Base-by-base conservation (phyloP, 306 rosid genomes). In the Quercus alba region DNA sequence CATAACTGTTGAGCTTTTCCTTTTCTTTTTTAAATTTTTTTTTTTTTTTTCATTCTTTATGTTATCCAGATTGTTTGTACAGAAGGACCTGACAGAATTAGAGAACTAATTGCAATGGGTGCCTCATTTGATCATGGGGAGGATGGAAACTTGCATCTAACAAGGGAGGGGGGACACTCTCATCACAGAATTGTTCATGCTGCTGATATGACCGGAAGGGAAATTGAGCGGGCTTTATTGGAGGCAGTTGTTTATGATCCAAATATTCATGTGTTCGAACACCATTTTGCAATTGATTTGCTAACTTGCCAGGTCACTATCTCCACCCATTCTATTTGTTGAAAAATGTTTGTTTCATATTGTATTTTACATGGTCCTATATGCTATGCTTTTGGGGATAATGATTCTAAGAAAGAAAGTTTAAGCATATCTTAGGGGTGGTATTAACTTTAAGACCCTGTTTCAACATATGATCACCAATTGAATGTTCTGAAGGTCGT, bases 161-260 rank as follows among this genome's bases (percentile, higher is more conserved):
- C 77, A 56, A 90, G 97, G 85, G 99, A 95, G 77, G 99, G 99
- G 38, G 98, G 99, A 46, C 98, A 95, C 81, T 95, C 98, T 66
- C 98, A 95, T 88, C 85, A 52, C 77, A 87, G 98, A 85, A 87
- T 93, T 75, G 98, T 91, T 81, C 98, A 95, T 87, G 94, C 98
- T 44, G 98, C 99, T 80, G 99, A 93, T 81, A 91, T 90, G 98
- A 93, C 99, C 17, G 97, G 99, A 81, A 90, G 87, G 85, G 98
- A 95, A 89, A 95, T 93, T 69, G 97, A 95, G 78, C 87, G 97
- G 75, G 94, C 96, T 75, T 85, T 95, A 52, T 75, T 93, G 80
- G 82, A 87, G 73, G 90, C 88, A 63, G 94, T 88, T 79, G 64
- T 89, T 70, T 76, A 80, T 81, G 91, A 95, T 82, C 93, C 96